Conservation (phyloP, 352 stramenopile species). For the Pythium scleroteichum region DNA sequence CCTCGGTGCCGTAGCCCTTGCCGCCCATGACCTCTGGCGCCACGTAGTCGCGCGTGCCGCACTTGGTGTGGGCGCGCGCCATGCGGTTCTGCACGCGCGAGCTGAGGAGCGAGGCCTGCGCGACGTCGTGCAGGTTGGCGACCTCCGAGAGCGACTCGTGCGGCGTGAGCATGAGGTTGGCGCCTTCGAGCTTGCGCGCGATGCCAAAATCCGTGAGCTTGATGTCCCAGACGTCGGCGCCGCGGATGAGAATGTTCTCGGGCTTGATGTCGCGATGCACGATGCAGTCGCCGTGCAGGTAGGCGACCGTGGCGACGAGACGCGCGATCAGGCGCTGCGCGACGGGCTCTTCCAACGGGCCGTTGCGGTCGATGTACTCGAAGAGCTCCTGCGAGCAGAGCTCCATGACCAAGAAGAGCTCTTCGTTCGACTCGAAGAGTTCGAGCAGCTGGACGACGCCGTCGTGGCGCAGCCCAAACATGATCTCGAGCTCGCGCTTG, state of each 20-base stretch:
- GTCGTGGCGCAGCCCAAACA: slow-evolving; percentile 72
- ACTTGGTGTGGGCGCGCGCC: slow-evolving; percentile 77
- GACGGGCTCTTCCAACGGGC: slow-evolving; percentile 62
- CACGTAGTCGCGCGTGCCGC: slow-evolving; percentile 82
- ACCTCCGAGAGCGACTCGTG: slow-evolving; percentile 75
- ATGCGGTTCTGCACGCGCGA: slow-evolving; percentile 65
- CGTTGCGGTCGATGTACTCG: slow-evolving; percentile 77
- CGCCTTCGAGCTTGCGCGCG: slow-evolving; percentile 66
- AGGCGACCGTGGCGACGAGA: slow-evolving; percentile 78
- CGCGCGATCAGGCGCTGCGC: slow-evolving; percentile 70
- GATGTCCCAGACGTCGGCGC: slow-evolving; percentile 67
- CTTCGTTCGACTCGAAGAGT: slow-evolving; percentile 73
- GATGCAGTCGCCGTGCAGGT: slow-evolving; percentile 82
- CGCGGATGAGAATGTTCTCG: slow-evolving; percentile 79
- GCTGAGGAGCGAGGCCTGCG: slow-evolving; percentile 9
- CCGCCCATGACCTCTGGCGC: slow-evolving; percentile 82
- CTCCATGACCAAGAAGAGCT: slow-evolving; percentile 84
- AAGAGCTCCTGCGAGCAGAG: slow-evolving; percentile 81
- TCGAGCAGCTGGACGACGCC: slow-evolving; percentile 78
- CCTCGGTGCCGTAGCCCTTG: slow-evolving; percentile 93
- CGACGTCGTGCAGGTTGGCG: slow-evolving; percentile 49
- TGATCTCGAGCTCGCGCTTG: slow-evolving; percentile 87
- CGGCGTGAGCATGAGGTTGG: slow-evolving; percentile 61
- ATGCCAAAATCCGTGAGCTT: slow-evolving; percentile 88
- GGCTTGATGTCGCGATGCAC: slow-evolving; percentile 88